Base-by-base conservation (phyloP, 495 filamentous ascomycete genomes). In the Oidiodendron maius region DNA sequence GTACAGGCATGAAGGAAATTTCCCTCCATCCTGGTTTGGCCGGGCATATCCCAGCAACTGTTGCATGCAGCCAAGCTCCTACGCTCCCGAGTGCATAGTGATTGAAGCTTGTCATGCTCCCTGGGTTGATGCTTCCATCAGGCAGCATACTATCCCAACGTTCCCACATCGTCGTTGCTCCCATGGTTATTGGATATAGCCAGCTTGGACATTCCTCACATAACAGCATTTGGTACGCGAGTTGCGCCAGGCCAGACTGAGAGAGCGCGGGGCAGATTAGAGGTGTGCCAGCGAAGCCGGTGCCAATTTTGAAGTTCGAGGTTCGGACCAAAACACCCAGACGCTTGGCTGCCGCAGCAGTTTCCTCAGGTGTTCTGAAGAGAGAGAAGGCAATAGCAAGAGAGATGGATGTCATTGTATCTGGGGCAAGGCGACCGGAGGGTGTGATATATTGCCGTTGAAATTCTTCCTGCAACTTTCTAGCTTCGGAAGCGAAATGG, bases 261-360 rank as follows among this genome's bases (percentile, higher is more conserved):
- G 70, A 67, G 5, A 79, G 60, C 0, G 71, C 62, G 22, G 68
- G 67, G 1, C 65, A 61, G 5, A 81, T 64, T 3, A 74, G 50
- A 37, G 73, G 74, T 1, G 77, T 81, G 0, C 74, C 75, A 0
- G 70, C 71, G 50, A 81, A 81, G 1, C 77, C 77, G 1, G 76
- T 78, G 2, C 64, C 66, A 13, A 80, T 70, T 3, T 62, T 60
- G 51, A 72, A 75, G n/a, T 64, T 52, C 8, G 65, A 65, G 3
- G 60, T 46, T 8, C 44, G 63, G 16, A 77, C 69, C 3, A 71
- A 58, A 0, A 58, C 42, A 4, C 60, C 60, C 0, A 78, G 60
- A 0, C 67, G 63, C 11, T 26, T 15, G 2, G 59, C 61, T 15
- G 55, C 44, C 21, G 15, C 16, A 3, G 15, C 9, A 5, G 41